A percentile compares a stretch with the other conserved stretches of the same genome.
These are phyloP conservation scores for Bipolaris oryzae DNA, from an alignment of 2,329 filamentous ascomycete genomes.

Conservation along the genomic window DNA sequence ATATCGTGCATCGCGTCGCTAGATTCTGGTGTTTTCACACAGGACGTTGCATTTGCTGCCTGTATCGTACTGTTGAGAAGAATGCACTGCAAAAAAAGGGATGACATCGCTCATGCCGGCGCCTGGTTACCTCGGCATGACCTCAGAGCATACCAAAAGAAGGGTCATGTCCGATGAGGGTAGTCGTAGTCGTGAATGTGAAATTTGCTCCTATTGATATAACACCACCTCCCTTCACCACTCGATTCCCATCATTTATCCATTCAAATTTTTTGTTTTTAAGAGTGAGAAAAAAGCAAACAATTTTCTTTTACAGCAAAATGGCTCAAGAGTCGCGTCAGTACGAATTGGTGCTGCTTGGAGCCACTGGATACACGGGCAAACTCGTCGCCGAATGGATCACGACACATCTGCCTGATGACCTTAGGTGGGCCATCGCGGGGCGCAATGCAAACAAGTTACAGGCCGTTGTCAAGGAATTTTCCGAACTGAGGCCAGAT, in stretches of 20 bases:
- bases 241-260: slow-evolving; percentile 6
- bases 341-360: slow-evolving; percentile 71
- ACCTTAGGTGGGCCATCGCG: slow-evolving; percentile 85
- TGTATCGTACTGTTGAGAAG: neutral
- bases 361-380: slow-evolving; percentile 83
- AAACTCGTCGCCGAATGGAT: slow-evolving; percentile 78
- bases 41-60: neutral
- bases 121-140: slow-evolving; percentile 27
- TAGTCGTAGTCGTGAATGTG: slow-evolving; percentile 15
- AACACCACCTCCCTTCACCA: slow-evolving; percentile 1
- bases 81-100: neutral
- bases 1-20: neutral
- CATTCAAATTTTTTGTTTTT: slow-evolving; percentile 13
- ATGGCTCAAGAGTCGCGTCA: slow-evolving; percentile 50
- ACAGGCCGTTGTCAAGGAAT: slow-evolving; percentile 67
- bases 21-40: too few relatives aligned
- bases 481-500: slow-evolving; percentile 71
- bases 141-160: slow-evolving; percentile 26
- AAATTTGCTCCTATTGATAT: slow-evolving; percentile 15
- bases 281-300: neutral
- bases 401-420: slow-evolving; percentile 69
- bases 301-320: neutral
- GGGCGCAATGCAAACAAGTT: slow-evolving; percentile 82
- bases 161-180: slow-evolving; percentile 27
- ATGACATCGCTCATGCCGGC: slow-evolving; percentile 12